Percentiles rank a stretch among this genome's conserved stretches.
These are phyloP conservation scores for Poterioochromonas sp. DNA, from an alignment of 352 stramenopile genomes.

Conservation along the genomic window DNA sequence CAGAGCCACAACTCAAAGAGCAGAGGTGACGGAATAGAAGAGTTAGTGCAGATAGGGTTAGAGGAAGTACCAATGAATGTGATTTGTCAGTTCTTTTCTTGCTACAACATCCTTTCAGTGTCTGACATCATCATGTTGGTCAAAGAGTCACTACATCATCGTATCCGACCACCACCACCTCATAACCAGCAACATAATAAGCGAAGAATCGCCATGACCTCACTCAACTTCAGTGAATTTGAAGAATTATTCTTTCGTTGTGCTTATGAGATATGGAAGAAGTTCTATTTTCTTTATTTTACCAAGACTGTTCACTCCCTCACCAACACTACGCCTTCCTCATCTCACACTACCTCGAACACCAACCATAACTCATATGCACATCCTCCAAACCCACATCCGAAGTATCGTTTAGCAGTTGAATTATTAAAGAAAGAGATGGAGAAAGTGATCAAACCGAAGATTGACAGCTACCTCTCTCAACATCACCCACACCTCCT, in stretches of 20 bases:
- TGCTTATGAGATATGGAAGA: background rate
- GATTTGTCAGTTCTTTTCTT: background rate
- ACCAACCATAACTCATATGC: background rate
- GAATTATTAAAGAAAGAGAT: background rate
- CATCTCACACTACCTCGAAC: background rate
- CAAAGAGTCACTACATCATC: background rate
- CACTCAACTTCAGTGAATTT: slow-evolving; percentile 25
- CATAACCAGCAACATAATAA: background rate
- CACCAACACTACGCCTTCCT: background rate
- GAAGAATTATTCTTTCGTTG: slow-evolving; percentile 18
- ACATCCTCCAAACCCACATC: background rate
- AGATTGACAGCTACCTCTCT: too few species aligned
- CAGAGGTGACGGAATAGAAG: background rate
- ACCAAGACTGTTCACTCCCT: background rate
- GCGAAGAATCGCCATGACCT: background rate
- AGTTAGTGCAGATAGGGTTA: too few species aligned
- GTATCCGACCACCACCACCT: background rate
- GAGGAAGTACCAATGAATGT: background rate
- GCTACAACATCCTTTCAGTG: background rate
- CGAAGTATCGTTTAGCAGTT: background rate
- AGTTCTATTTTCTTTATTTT: background rate
- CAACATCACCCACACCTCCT: too few species aligned
- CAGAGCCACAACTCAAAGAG: background rate
- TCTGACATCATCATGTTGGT: background rate
- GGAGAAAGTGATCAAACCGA: background rate